Conservation (phyloP, 1,139 yeast genomes). For the Protomyces gravidus region DNA sequence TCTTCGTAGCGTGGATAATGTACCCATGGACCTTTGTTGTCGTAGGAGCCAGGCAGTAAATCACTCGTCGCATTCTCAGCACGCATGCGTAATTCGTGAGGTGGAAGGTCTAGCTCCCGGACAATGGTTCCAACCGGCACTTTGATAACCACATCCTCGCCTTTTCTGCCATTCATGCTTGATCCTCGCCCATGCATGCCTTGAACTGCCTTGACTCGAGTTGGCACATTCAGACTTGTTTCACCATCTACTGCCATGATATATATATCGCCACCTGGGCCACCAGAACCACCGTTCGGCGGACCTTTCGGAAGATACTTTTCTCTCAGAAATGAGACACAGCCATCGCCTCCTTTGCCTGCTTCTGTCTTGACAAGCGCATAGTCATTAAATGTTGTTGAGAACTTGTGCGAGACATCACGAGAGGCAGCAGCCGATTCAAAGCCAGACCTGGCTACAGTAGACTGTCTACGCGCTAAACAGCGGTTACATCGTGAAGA, state of each 20-base stretch:
- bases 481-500: background rate
- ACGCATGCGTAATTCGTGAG: conserved; percentile 67
- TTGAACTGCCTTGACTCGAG: conserved; percentile 63
- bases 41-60: conserved; percentile 48
- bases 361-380: conserved; percentile 40
- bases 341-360: conserved; percentile 88
- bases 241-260: conserved; percentile 73
- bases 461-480: background rate
- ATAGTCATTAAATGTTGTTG: conserved; percentile 23
- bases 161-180: conserved; percentile 79
- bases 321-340: conserved; percentile 78
- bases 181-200: conserved; percentile 70
- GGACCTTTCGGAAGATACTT: conserved; percentile 85
- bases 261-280: conserved; percentile 82
- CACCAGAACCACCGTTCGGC: conserved; percentile 98
- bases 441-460: background rate
- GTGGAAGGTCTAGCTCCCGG: conserved; percentile 53
- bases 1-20: conserved; percentile 28
- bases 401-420: conserved; percentile 20
- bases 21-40: conserved; percentile 36
- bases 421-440: conserved; percentile 1
- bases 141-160: conserved; percentile 69
- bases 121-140: conserved; percentile 81
- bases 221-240: conserved; percentile 57
- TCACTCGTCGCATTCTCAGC: conserved; percentile 61